These are phyloP conservation scores for Hypoxylon intermedium DNA, from an alignment of 495 filamentous ascomycete species.

Conservation along the genomic window DNA sequence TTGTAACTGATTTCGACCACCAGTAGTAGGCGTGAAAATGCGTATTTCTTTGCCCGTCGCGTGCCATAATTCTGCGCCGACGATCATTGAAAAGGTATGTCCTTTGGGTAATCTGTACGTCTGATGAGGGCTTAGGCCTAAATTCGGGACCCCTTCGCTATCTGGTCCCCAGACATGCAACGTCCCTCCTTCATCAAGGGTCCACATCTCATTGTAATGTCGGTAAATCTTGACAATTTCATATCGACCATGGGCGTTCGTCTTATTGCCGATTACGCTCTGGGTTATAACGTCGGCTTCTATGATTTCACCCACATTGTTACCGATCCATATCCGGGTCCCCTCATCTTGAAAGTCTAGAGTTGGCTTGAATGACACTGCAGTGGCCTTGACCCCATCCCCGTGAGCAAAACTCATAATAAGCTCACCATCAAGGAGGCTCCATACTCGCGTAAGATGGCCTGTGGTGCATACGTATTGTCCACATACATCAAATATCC, in stretches of 20 bases:
- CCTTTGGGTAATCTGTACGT: slow-evolving; percentile 77
- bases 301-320: slow-evolving; percentile 81
- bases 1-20: slow-evolving; percentile 70
- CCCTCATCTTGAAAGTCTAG: slow-evolving; percentile 79
- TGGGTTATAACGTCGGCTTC: slow-evolving; percentile 82
- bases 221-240: slow-evolving; percentile 89
- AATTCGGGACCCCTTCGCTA: slow-evolving; percentile 72
- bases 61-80: slow-evolving; percentile 83
- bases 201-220: slow-evolving; percentile 90
- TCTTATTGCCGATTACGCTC: slow-evolving; percentile 67
- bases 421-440: slow-evolving; percentile 77
- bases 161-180: slow-evolving; percentile 88
- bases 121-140: slow-evolving; percentile 68
- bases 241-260: slow-evolving; percentile 76
- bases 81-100: slow-evolving; percentile 85
- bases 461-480: slow-evolving; percentile 86
- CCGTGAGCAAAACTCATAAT: slow-evolving; percentile 80
- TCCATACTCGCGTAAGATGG: slow-evolving; percentile 85
- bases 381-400: slow-evolving; percentile 78
- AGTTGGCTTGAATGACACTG: slow-evolving; percentile 85
- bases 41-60: slow-evolving; percentile 87
- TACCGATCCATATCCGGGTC: slow-evolving; percentile 87
- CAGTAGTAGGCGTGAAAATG: slow-evolving; percentile 77
- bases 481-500: slow-evolving; percentile 85
- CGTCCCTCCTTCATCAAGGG: slow-evolving; percentile 87